Evolutionary conservation across 768 basidiomycete species (phyloP).

Genomic region (Mycena indigotica): DNA sequence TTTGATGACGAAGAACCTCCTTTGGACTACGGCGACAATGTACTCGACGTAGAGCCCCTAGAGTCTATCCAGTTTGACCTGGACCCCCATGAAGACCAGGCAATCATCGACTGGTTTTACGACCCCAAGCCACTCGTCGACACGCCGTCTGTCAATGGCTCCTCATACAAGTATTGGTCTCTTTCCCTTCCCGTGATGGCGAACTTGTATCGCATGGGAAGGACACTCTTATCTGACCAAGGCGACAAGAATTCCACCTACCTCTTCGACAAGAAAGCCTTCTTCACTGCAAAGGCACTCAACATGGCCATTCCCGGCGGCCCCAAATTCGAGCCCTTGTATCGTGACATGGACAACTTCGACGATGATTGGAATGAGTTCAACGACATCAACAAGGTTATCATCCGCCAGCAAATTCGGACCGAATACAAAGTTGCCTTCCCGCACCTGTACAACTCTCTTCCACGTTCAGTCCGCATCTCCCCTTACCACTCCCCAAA

Average conservation of each 20-base stretch:
- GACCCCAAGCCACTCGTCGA: conserved; percentile 94
- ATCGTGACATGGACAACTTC: conserved; percentile 94
- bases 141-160: conserved; percentile 87
- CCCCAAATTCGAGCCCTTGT: conserved; percentile 97
- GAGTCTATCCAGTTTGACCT: conserved; percentile 97
- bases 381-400: conserved; percentile 99
- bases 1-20: conserved; percentile 99
- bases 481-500: conserved; percentile 92
- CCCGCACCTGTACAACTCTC: conserved; percentile 97
- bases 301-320: conserved; percentile 98
- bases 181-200: conserved; percentile 94
- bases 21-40: conserved; percentile 98
- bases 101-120: conserved; percentile 98
- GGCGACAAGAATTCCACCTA: conserved; percentile 90
- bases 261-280: conserved; percentile 95
- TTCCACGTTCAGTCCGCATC: conserved; percentile 91
- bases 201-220: conserved; percentile 92
- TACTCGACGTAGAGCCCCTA: conserved; percentile 95
- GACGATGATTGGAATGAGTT: conserved; percentile 99
- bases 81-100: conserved; percentile 86
- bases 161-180: conserved; percentile 92
- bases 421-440: conserved; percentile 99
- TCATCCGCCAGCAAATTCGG: conserved; percentile 97
- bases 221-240: conserved; percentile 91
- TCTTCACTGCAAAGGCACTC: conserved; percentile 97